A percentile compares a stretch with the other conserved stretches of the same genome.
These are phyloP conservation scores for Metarhizium anisopliae DNA, from an alignment of 2,329 filamentous ascomycete genomes.

Conservation along the genomic window DNA sequence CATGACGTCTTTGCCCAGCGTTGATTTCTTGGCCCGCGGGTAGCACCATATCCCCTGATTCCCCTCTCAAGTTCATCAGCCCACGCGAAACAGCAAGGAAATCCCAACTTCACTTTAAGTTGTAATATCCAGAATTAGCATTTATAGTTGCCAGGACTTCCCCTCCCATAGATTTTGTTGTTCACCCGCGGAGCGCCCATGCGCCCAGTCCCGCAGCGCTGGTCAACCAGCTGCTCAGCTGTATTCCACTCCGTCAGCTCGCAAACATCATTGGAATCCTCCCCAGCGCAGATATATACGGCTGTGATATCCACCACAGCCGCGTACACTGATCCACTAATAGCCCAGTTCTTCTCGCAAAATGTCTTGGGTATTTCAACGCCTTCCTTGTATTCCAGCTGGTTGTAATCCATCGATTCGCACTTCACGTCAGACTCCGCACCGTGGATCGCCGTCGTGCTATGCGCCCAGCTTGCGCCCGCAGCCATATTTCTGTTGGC, in stretches of 20 bases:
- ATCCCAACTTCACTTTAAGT: too few relatives aligned
- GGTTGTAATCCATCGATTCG: background rate
- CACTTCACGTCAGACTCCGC: background rate
- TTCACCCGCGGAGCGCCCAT: too few relatives aligned
- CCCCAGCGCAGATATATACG: conserved; percentile 1
- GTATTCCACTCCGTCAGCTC: background rate
- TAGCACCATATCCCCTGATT: too few relatives aligned
- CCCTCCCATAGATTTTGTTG: too few relatives aligned
- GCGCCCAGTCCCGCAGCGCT: background rate
- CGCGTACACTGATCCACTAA: background rate
- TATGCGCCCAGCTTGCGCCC: too few relatives aligned
- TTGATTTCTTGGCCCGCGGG: too few relatives aligned
- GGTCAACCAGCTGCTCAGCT: background rate
- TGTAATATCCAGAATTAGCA: too few relatives aligned
- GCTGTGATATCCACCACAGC: background rate
- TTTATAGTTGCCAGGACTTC: too few relatives aligned
- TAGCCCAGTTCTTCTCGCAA: background rate
- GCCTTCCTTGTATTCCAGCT: background rate
- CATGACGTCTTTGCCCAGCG: too few relatives aligned
- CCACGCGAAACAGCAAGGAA: too few relatives aligned
- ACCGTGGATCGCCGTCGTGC: background rate
- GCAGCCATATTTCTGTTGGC: too few relatives aligned
- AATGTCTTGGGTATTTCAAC: background rate
- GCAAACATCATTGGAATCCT: background rate
- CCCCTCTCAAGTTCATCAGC: too few relatives aligned